Percentiles rank a stretch among this genome's conserved stretches.
Conservation (phyloP, 2,329 filamentous ascomycete species). For the Paecilomyces formosus region DNA sequence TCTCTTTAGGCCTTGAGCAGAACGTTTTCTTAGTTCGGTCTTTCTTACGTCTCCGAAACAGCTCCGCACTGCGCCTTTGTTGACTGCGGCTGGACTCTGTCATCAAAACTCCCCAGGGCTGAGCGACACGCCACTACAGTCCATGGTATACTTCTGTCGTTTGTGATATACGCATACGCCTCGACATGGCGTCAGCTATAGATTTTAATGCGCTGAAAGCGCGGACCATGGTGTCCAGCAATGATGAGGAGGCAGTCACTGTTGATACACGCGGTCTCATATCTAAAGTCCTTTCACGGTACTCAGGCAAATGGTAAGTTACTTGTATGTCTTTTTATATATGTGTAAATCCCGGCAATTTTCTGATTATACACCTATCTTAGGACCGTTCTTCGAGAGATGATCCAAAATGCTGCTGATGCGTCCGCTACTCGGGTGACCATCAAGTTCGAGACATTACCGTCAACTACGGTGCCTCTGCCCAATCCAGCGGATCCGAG, state of each 20-base stretch:
- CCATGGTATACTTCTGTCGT: not conserved
- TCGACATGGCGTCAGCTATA: constrained; percentile 60
- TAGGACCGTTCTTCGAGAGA: constrained; percentile 67
- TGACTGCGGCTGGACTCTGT: not conserved
- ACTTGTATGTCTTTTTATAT: not conserved
- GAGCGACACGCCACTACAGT: not conserved
- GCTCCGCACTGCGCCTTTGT: not conserved
- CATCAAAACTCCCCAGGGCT: not conserved
- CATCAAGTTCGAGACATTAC: constrained; percentile 85
- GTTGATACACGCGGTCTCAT: constrained; percentile 95
- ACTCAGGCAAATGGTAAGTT: constrained; percentile 89
- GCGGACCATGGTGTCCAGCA: constrained; percentile 74
- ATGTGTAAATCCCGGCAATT: constrained; percentile 4
- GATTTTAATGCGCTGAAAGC: constrained; percentile 67
- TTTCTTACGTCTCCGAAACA: not conserved
- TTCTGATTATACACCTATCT: constrained; percentile 1
- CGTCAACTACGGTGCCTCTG: constrained; percentile 67
- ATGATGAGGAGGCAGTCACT: constrained; percentile 93
- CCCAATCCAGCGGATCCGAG: constrained; percentile 60
- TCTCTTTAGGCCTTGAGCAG: not conserved
- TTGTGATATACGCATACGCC: not conserved
- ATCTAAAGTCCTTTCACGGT: constrained; percentile 93
- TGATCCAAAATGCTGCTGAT: constrained; percentile 98
- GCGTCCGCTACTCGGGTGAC: constrained; percentile 83
- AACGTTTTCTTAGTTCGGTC: not conserved